These are phyloP conservation scores for Toxoplasma gondii DNA, from an alignment of 169 alveolate species.

Conservation along the genomic window DNA sequence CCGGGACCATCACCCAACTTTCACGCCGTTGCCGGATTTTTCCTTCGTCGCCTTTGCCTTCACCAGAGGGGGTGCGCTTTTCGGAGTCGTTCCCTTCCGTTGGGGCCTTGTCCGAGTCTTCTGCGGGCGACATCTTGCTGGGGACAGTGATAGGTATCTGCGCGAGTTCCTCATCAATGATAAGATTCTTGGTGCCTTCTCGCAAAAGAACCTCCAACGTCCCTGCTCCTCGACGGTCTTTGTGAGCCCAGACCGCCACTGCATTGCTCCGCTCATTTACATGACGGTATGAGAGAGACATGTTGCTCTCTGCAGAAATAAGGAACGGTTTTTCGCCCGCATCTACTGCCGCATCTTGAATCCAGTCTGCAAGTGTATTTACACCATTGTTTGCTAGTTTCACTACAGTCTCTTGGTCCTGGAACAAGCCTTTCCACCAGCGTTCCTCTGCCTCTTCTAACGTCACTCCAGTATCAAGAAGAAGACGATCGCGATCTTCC, in stretches of 20 bases:
- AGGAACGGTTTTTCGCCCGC: conserved; percentile 4
- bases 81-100: not conserved
- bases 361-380: conserved; percentile 1
- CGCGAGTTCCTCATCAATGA: not conserved
- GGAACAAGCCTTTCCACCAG: conserved; percentile 38
- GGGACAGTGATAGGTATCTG: not conserved
- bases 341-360: conserved; percentile 26
- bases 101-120: not conserved
- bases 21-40: not conserved
- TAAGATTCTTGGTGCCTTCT: not conserved
- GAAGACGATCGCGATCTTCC: conserved; percentile 18
- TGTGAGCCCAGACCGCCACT: conserved; percentile 13
- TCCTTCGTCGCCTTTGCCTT: not conserved
- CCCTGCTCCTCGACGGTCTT: not conserved
- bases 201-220: not conserved
- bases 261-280: conserved; percentile 1
- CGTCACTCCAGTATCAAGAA: conserved; percentile 11
- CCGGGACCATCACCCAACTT: not conserved
- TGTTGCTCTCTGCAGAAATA: not conserved
- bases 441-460: conserved; percentile 27
- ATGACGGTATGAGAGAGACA: not conserved
- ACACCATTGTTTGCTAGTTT: not conserved
- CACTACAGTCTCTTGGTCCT: not conserved
- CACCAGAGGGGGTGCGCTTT: not conserved
- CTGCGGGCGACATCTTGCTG: not conserved